A percentile compares a stretch with the other conserved stretches of the same genome.
Evolutionary conservation across 2,329 filamentous ascomycete species (phyloP).

Genomic region (Penicillium thymicola): DNA sequence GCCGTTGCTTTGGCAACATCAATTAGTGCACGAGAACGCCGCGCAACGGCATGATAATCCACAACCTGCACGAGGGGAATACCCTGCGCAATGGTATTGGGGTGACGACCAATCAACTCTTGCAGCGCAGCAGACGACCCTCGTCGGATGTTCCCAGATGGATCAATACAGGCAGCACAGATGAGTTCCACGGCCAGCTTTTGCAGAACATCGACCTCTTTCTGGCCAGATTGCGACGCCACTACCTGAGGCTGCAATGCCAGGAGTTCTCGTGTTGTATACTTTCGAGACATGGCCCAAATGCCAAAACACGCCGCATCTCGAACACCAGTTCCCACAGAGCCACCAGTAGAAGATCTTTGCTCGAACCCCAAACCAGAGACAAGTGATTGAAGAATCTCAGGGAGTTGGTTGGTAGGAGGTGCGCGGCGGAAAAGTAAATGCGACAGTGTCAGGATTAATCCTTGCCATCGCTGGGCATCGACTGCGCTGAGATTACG

Average conservation of each 20-base stretch:
- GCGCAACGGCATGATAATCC: constrained; percentile 88
- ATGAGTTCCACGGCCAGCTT: constrained; percentile 77
- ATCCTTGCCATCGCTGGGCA: constrained; percentile 83
- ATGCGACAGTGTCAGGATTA: constrained; percentile 83
- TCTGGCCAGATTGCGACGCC: constrained; percentile 27
- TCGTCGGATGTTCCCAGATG: constrained; percentile 87
- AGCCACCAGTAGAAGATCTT: constrained; percentile 76
- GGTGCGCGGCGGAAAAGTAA: constrained; percentile 81
- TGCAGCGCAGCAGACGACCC: constrained; percentile 92
- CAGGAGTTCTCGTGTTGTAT: constrained; percentile 73
- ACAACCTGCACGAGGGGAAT: constrained; percentile 85
- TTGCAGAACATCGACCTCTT: constrained; percentile 59
- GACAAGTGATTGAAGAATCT: constrained; percentile 73
- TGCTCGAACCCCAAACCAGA: constrained; percentile 86
- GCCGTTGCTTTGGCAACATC: constrained; percentile 71
- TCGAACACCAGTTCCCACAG: constrained; percentile 82
- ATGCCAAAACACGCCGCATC: constrained; percentile 96
- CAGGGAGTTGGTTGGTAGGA: constrained; percentile 64
- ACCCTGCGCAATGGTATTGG: constrained; percentile 75
- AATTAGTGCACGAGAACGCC: constrained; percentile 76
- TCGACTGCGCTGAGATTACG: constrained; percentile 70
- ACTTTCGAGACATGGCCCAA: constrained; percentile 86
- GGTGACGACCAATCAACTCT: constrained; percentile 89
- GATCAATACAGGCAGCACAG: constrained; percentile 77
- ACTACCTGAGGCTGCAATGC: constrained; percentile 49